Base-by-base conservation (phyloP, 768 basidiomycete species). In the Termitomyces sp. region DNA sequence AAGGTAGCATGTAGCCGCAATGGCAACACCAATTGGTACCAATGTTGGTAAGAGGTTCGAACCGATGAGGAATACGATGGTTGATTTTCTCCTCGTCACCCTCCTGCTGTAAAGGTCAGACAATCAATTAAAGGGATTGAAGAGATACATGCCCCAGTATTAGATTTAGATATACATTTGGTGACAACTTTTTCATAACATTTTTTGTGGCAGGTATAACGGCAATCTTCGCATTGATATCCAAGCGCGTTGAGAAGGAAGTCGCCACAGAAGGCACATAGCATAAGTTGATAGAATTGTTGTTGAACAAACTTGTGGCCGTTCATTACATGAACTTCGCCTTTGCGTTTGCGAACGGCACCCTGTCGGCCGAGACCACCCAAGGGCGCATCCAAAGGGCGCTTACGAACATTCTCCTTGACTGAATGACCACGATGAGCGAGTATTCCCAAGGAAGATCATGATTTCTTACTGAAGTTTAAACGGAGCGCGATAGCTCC, bases 11-110 rank as follows among this genome's bases (percentile, higher is more conserved):
- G 70, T 96, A 97, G 64, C 97, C 97, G 73, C 97, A 99, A 74
- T 99, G 97, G 73, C 97, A 99, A 75, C 97, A 99, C 97, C 97
- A 99, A 70, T 96, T 98, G 18, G 97, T 93, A 48, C 94, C 92
- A 59, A 98, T 89, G 75, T 97, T 98, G 63, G 95, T 98, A 69
- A 97, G 86, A 18, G 96, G 89, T 68, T 96, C 94, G 78, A 99
- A 99, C 22, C 97, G 90, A 75, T 99, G 97, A 57, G 97, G 97
- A 68, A 99, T 98, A 56, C 97, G 91, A 76, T 99, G 97, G 69
- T 99, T 98, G 74, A 98, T 95, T 77, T 97, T 96, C 75, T 98
- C 96, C 74, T 91, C 96, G 74, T 99, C 97, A 54, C 88, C 92
- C 67, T 98, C 92, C 94, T 96, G 65, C 24, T 39, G 58, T 60